These are phyloP conservation scores for Nemania serpens DNA, from an alignment of 2,329 filamentous ascomycete genomes.

Conservation along the genomic window DNA sequence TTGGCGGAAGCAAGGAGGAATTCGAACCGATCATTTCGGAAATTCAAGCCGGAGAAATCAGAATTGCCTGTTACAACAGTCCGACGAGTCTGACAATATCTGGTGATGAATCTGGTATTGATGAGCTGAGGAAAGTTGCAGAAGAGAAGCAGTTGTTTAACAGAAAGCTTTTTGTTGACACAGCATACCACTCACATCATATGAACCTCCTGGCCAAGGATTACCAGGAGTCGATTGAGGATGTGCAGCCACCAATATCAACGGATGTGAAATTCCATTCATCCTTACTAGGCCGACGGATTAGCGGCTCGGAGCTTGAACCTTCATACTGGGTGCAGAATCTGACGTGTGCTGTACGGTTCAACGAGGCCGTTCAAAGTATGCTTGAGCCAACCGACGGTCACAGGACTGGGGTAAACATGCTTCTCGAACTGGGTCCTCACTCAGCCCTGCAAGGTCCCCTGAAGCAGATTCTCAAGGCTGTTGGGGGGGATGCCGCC, in stretches of 20 bases:
- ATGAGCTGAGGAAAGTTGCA: conserved; percentile 47
- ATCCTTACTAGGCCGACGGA: conserved; percentile 49
- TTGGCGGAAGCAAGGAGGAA: conserved; percentile 52
- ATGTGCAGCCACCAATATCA: conserved; percentile 39
- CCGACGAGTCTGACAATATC: conserved; percentile 57
- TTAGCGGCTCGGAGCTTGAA: conserved; percentile 46
- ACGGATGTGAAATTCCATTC: conserved; percentile 51
- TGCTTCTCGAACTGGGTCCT: conserved; percentile 55
- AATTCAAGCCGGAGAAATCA: conserved; percentile 42
- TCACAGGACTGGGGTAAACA: conserved; percentile 47
- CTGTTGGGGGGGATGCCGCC: conserved; percentile 47
- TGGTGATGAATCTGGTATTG: conserved; percentile 51
- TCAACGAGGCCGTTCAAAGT: conserved; percentile 46
- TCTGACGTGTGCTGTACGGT: conserved; percentile 46
- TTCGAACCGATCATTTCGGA: conserved; percentile 46
- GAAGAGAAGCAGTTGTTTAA: conserved; percentile 52
- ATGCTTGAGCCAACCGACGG: conserved; percentile 46
- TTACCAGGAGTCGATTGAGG: conserved; percentile 47
- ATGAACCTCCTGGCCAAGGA: conserved; percentile 57
- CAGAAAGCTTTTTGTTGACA: conserved; percentile 53
- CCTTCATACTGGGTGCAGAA: conserved; percentile 53
- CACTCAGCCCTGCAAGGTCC: conserved; percentile 56
- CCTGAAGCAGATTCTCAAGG: conserved; percentile 55
- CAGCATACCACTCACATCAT: conserved; percentile 60
- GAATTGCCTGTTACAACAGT: conserved; percentile 57